Evolutionary conservation across 768 basidiomycete species (phyloP).

Genomic region (Saitozyma podzolica): DNA sequence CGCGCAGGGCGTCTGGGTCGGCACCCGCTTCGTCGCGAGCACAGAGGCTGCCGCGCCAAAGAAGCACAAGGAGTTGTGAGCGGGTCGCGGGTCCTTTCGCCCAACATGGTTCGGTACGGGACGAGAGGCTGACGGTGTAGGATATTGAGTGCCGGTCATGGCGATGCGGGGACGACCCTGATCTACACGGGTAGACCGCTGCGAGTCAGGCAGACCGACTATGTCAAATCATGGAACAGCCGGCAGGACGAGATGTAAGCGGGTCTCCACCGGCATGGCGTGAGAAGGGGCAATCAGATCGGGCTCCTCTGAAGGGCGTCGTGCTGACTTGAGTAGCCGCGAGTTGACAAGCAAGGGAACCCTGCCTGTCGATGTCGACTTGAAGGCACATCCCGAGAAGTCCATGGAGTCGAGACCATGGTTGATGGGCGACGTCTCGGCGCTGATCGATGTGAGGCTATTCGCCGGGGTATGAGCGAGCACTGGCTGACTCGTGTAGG

Average conservation of each 20-base stretch:
- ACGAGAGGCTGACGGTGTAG: slow-evolving; percentile 13
- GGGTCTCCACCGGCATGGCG: not conserved
- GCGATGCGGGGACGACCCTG: slow-evolving; percentile 78
- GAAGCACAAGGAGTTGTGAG: slow-evolving; percentile 73
- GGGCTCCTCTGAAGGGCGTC: not conserved
- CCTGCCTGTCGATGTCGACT: slow-evolving; percentile 69
- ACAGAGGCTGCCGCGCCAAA: slow-evolving; percentile 78
- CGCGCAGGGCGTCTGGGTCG: slow-evolving; percentile 80
- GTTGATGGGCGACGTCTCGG: slow-evolving; percentile 82
- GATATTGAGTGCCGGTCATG: slow-evolving; percentile 53
- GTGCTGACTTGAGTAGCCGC: slow-evolving; percentile 58
- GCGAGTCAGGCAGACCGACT: slow-evolving; percentile 78
- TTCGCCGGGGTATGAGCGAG: not conserved
- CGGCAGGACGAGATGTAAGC: slow-evolving; percentile 42
- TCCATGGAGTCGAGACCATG: slow-evolving; percentile 66
- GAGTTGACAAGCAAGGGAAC: slow-evolving; percentile 80
- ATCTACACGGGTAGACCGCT: slow-evolving; percentile 89
- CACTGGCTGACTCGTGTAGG: slow-evolving; percentile 51
- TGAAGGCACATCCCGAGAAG: slow-evolving; percentile 79
- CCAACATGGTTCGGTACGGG: not conserved
- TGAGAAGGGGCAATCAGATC: not conserved
- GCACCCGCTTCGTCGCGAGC: slow-evolving; percentile 81
- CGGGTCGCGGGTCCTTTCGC: not conserved
- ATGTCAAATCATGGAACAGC: slow-evolving; percentile 74
- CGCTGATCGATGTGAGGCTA: slow-evolving; percentile 51